Evolutionary conservation across 176 grass and related monocot species (phyloP), one percentile per base, ranked within the genome.

Genomic region (Puccinellia tenuiflora): DNA sequence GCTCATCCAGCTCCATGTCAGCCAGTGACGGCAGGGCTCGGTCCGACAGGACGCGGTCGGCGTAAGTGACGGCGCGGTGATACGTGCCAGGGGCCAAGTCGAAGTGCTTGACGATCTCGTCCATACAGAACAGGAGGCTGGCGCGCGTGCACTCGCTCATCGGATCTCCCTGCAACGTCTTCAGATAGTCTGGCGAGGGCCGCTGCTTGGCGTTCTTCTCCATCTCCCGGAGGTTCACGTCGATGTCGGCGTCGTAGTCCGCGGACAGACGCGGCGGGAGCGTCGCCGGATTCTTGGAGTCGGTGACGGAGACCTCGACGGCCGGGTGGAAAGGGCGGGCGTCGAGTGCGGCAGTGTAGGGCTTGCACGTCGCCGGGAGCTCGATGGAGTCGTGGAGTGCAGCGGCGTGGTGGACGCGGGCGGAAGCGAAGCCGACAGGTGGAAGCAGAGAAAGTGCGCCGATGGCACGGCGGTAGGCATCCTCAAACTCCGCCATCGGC

Each of bases 41-140:
- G 48, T 7, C 17, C 17, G 87, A 81, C 68, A 89, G 82, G 77
- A 75, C 65, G 1, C 87, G 82, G 48, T 89, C 87, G 76, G 37
- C 16, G 77, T 68, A 85, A 68, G 59, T 68, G 60, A 80, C 87
- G 68, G 82, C 69, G 60, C 76, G 68, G 30, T 89, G 87, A 20
- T 85, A 50, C 82, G 59, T 69, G 21, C 59, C 82, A 1, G 59
- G 11, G 38, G 24, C 38, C 12, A 85, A 46, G 38, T 3, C 20
- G 38, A 80, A 68, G 46, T 12, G 1, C 8, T 0, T 1, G 48
- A 76, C 2, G 8, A n/a, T n/a, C n/a, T 0, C 0, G 3, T 0
- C 31, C 82, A 89, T 89, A 57, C n/a, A 84, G 76, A 6, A 1
- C 17, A 89, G 22, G 48, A 89, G 77, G 5, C 1, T 0, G 48